Evolutionary conservation across 2,329 filamentous ascomycete genomes (phyloP).

Genomic region (Colletotrichum sp.): DNA sequence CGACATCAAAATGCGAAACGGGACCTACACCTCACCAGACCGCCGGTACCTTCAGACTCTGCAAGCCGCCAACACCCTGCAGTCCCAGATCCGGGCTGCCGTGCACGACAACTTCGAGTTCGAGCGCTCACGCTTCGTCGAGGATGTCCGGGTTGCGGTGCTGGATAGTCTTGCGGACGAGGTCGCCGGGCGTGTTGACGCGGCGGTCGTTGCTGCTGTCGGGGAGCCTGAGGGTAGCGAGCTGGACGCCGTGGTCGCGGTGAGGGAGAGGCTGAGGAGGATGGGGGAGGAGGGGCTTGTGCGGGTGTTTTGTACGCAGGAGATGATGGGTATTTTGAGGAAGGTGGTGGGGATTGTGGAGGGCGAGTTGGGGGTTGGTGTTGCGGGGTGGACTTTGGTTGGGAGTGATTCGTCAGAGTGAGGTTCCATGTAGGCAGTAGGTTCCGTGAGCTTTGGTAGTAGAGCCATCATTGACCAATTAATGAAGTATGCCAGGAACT

Average conservation of each 20-base stretch:
- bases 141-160: not conserved
- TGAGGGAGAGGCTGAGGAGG: not conserved
- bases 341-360: not conserved
- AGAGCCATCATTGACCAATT: too few species aligned
- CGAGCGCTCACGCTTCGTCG: not conserved
- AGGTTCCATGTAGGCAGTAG: not conserved
- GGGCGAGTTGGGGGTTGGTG: not conserved
- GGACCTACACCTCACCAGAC: not conserved
- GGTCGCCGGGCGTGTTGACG: not conserved
- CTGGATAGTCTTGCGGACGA: not conserved
- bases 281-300: not conserved
- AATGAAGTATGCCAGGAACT: too few species aligned
- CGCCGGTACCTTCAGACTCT: not conserved
- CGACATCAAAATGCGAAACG: slow-evolving; percentile 4
- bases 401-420: not conserved
- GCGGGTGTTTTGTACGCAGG: slow-evolving; percentile 8
- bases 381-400: not conserved
- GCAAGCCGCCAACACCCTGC: not conserved
- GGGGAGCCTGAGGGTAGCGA: not conserved
- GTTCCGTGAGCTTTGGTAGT: too few species aligned
- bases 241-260: not conserved
- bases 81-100: not conserved
- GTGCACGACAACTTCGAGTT: not conserved
- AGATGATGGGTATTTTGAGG: not conserved
- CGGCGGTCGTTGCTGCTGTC: not conserved